Evolutionary conservation across 371 early-diverging fungal species (phyloP), one percentile per base, ranked within the genome.

Genomic region (Coemansia linderi): DNA sequence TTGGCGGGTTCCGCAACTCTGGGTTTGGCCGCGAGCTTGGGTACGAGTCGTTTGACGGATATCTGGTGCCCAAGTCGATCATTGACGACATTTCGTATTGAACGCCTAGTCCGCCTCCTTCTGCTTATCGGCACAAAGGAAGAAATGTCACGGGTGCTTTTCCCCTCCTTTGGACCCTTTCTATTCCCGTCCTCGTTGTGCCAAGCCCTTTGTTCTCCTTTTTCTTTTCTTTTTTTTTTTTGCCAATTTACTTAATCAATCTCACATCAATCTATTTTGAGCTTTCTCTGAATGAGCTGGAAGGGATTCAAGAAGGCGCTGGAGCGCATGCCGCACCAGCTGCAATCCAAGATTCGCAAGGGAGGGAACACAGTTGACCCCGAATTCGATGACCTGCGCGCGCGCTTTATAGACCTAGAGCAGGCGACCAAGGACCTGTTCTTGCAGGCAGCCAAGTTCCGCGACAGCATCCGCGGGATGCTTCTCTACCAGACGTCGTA

Each of bases 1-100:
- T 93, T 79, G 96, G 96, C 69, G 96, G 96, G 1, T 89, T 88
- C 80, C 94, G 93, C 83, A 85, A 90, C 82, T 88, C 89, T 46
- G 97, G 97, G 22, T 87, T 91, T 65, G 93, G 93, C 64, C 88
- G 90, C 56, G 93, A 93, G 66, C 84, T 90, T 9, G 93, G 93
- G 41, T 84, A 87, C 54, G 88, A 90, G 74, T 86, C 90, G 22
- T 74, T 93, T 59, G 82, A 85, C 60, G 90, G 91, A 69, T 93
- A 88, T 74, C 83, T 86, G 44, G 85, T 85, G 22, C 78, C 89
- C 65, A 92, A 92, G 82, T 83, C 88, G 17, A 89, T 92, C 48
- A 81, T 79, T 13, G 79, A 78, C 59, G 75, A 78, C 48, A 48
- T 77, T 5, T 56, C 69, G 1, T 64, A 41, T 59, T 71, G 48